These are phyloP conservation scores for Vaccinium macrocarpon DNA, from an alignment of 148 eudicot genomes.

Conservation along the genomic window DNA sequence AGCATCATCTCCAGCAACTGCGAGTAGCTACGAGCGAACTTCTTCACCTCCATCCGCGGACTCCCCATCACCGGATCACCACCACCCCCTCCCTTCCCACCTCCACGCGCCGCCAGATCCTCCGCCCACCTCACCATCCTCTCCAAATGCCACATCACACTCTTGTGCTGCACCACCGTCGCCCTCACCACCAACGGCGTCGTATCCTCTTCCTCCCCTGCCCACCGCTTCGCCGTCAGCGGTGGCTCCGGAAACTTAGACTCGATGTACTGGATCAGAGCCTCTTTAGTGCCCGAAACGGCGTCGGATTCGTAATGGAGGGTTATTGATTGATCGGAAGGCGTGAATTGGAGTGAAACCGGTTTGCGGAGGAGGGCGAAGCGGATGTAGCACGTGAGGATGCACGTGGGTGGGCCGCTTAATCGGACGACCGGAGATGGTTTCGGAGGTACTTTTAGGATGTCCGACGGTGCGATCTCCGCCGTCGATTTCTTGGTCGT, in stretches of 20 bases:
- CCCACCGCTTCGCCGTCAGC: background rate
- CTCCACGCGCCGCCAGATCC: slow-evolving; percentile 72
- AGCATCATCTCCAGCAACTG: slow-evolving; percentile 67
- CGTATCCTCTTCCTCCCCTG: background rate
- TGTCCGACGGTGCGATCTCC: background rate
- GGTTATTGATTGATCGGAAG: background rate
- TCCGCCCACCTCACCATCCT: slow-evolving; percentile 76
- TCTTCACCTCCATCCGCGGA: slow-evolving; percentile 82
- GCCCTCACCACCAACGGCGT: slow-evolving; percentile 52
- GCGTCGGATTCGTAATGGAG: background rate
- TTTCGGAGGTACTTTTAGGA: background rate
- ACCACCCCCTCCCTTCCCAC: slow-evolving; percentile 51
- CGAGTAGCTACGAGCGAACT: slow-evolving; percentile 65
- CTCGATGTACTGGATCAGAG: background rate
- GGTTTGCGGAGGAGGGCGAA: slow-evolving; percentile 1
- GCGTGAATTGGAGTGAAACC: background rate
- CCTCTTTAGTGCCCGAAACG: background rate
- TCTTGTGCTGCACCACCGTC: slow-evolving; percentile 68
- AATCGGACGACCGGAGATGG: background rate
- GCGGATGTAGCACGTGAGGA: background rate
- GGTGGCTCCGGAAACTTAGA: background rate
- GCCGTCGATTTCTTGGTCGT: background rate
- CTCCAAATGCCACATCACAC: slow-evolving; percentile 80
- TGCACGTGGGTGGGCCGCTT: background rate
- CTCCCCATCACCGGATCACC: slow-evolving; percentile 67